Conservation (phyloP, 306 rosid genomes). For the Cicer bijugum region DNA sequence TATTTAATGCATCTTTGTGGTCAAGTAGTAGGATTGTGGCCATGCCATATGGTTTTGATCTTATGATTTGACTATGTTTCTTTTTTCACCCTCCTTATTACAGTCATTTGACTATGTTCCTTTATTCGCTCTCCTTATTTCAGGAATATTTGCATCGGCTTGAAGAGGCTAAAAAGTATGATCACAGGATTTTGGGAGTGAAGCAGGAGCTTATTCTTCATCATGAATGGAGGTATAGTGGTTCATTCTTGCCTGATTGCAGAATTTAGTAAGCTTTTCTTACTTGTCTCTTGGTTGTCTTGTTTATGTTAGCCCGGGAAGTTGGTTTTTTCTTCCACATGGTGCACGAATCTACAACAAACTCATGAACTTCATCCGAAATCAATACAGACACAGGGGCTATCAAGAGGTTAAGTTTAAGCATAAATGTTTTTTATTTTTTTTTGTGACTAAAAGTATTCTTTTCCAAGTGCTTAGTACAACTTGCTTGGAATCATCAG, state of each 20-base stretch:
- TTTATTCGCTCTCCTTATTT: conserved; percentile 27
- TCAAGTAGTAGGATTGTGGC: conserved; percentile 18
- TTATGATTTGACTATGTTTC: conserved; percentile 10
- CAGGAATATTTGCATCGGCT: conserved; percentile 67
- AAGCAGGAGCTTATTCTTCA: conserved; percentile 89
- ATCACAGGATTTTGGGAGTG: conserved; percentile 87
- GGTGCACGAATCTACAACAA: conserved; percentile 86
- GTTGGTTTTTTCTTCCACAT: conserved; percentile 97
- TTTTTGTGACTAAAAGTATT: conserved; percentile 28
- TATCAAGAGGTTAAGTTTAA: conserved; percentile 77
- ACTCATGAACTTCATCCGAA: conserved; percentile 71
- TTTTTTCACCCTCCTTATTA: conserved; percentile 23
- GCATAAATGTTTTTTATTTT: conserved; percentile 41
- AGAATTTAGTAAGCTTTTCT: conserved; percentile 32
- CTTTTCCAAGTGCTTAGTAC: conserved; percentile 23
- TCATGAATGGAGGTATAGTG: conserved; percentile 84
- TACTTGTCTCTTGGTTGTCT: conserved; percentile 27
- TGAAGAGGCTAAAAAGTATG: conserved; percentile 96
- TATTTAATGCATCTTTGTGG: background rate
- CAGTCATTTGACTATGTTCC: conserved; percentile 39
- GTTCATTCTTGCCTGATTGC: conserved; percentile 33
- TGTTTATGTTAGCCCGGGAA: conserved; percentile 79
- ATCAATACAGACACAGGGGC: conserved; percentile 82
- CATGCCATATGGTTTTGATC: conserved; percentile 39
- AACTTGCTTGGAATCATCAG: conserved; percentile 54